Conservation (phyloP, 2,329 filamentous ascomycete species). For the Colletotrichum sp. region DNA sequence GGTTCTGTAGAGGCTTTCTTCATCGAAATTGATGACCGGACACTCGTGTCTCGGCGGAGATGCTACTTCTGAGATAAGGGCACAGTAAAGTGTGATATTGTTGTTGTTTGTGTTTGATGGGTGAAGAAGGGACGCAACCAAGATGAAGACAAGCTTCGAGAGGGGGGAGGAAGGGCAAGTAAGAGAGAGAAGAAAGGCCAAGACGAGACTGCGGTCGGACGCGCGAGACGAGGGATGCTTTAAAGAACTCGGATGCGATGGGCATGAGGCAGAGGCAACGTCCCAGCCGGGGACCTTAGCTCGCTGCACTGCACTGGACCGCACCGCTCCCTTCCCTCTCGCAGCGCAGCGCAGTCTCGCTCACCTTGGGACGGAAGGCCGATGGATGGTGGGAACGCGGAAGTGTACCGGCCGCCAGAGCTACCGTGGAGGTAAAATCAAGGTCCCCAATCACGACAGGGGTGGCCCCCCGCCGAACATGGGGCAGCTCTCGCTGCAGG, state of each 20-base stretch:
- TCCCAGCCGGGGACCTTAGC: background rate
- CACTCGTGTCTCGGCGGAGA: constrained; percentile 19
- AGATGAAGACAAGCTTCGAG: constrained; percentile 9
- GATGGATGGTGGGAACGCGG: background rate
- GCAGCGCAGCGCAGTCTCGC: background rate
- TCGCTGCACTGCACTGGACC: background rate
- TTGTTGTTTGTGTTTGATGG: background rate
- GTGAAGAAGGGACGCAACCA: background rate
- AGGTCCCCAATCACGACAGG: background rate
- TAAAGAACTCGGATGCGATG: constrained; percentile 7
- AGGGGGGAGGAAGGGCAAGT: background rate
- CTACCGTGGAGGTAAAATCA: background rate
- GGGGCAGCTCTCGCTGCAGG: background rate
- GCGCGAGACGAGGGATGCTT: constrained; percentile 11
- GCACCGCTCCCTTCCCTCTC: background rate
- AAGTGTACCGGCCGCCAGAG: background rate
- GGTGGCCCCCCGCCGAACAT: background rate
- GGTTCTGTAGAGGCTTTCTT: constrained; percentile 62
- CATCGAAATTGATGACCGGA: constrained; percentile 57
- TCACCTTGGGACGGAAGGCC: background rate
- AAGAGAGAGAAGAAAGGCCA: background rate
- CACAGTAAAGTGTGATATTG: background rate
- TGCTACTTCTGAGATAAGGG: background rate
- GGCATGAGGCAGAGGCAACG: constrained; percentile 17
- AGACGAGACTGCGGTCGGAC: background rate